phyloP scores from a whole-genome alignment of 2,329 filamentous ascomycete genomes.

The Xylaria hypoxylon region DNA sequence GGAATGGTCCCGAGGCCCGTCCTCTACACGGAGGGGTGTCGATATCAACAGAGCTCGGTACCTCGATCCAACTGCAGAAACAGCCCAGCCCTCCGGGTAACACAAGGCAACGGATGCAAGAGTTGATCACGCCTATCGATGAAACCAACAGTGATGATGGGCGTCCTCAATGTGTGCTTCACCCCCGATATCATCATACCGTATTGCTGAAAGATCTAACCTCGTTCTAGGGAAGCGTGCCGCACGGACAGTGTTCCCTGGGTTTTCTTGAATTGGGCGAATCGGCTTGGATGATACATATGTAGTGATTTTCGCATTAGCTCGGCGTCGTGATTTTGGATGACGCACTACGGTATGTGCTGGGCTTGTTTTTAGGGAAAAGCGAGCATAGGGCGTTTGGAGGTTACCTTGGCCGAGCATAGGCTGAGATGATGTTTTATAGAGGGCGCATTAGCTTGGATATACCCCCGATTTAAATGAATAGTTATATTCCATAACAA shows the following conservation, averaged over 20 bases:
- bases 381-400: conserved; percentile 35
- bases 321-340: conserved; percentile 51
- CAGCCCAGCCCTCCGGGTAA: conserved; percentile 33
- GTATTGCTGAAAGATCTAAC: conserved; percentile 37
- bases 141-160: conserved; percentile 51
- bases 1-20: conserved; percentile 42
- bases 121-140: conserved; percentile 48
- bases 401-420: conserved; percentile 8
- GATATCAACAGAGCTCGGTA: conserved; percentile 37
- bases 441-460: conserved; percentile 37
- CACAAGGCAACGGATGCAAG: conserved; percentile 46
- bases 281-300: background rate
- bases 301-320: conserved; percentile 37
- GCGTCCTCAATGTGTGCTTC: conserved; percentile 47
- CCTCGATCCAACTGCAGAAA: conserved; percentile 43
- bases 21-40: conserved; percentile 36
- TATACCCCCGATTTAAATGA: conserved; percentile 37
- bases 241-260: conserved; percentile 59
- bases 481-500: conserved; percentile 19
- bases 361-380: conserved; percentile 19
- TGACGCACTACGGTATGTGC: conserved; percentile 17
- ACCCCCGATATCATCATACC: background rate
- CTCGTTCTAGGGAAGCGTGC: conserved; percentile 56
- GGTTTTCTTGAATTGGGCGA: conserved; percentile 42
- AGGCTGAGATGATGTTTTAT: conserved; percentile 20